Evolutionary conservation across 129 eudicot species (phyloP), one percentile per base, ranked within the genome.

Genomic region (Arctium lappa): DNA sequence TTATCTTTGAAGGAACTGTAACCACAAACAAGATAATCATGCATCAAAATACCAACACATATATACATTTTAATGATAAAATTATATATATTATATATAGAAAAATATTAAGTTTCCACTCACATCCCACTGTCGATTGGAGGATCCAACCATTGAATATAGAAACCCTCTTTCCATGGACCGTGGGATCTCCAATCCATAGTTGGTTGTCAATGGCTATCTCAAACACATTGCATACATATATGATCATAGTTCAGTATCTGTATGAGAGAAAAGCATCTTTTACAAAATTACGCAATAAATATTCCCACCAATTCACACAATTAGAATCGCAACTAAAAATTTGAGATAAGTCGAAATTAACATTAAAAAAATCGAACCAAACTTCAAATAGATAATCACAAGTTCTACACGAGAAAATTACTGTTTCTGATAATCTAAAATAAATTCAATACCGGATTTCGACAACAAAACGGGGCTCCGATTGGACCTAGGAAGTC

Each of bases 191-290:
- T 15, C 65, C 65, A 53, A 15, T 53, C 27, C 65, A 53, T 53
- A 53, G 18, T 50, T 50, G 63, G 63, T 50, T 50, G 18, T 50
- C 63, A 50, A 15, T 15, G 65, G 34, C 36, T 42, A 11, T 10
- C 4, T 15, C 36, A 46, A 34, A 77, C 72, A 77, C 62, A 78
- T 38, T 78, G 62, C 74, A 78, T 12, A 56, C n/a, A 31, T 69
- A 42, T 39, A 78, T n/a, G n/a, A n/a, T n/a, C n/a, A n/a, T n/a
- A n/a, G n/a, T n/a, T n/a, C 38, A 12, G 37, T 36, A 11, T 62
- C 50, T 6, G 30, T 69, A 46, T 79, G n/a, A 30, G 39, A 78
- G 34, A 66, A 29, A 1, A 12, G 16, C n/a, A 27, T 30, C 29
- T 10, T 75, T 15, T 33, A 82, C 12, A 46, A 6, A 44, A 65